Evolutionary conservation across 768 basidiomycete species (phyloP), one percentile per base, ranked within the genome.

Genomic region (Scleroderma bovista): DNA sequence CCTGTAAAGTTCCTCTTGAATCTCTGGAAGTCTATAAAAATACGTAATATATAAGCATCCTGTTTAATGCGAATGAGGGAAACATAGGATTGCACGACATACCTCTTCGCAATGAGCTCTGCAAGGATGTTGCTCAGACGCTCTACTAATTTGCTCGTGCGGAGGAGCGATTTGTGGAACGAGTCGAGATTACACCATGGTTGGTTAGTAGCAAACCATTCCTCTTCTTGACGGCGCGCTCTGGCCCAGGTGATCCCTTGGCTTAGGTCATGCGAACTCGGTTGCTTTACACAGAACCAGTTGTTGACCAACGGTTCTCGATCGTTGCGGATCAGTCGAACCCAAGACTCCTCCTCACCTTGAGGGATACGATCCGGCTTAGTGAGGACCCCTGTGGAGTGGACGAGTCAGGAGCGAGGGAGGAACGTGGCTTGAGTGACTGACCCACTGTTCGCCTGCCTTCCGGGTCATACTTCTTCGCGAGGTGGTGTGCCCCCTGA

Each of bases 51-150:
- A 36, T 36, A 15, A 15, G 13, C n/a, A n/a, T n/a, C n/a, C n/a
- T n/a, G n/a, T n/a, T 12, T 15, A 13, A 3, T 15, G 13, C 34
- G n/a, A 13, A 36, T 36, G 34, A 5, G 5, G 13, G 13, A 12
- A 12, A 5, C 12, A 16, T 26, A 17, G 61, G 5, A 29, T 29
- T 13, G 13, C 34, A 36, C 34, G 34, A n/a, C 69, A 2, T 44
- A 84, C 87, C 81, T 68, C 53, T 79, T 80, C 0, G 75, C 65
- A 33, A 88, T 84, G 3, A 86, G 65, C 24, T 82, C 78, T 0
- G 84, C 84, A 0, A 91, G 60, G 6, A 86, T 75, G 0, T 63
- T 54, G 49, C 86, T 85, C 38, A 89, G 63, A 5, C 77, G 68
- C 19, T 76, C 75, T 0, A 80, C 77, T 1, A 88, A 68, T 45